A percentile compares a stretch with the other conserved stretches of the same genome.
Conservation (phyloP, 1,284 basidiomycete species). For the Cutaneotrichosporon sp. region DNA sequence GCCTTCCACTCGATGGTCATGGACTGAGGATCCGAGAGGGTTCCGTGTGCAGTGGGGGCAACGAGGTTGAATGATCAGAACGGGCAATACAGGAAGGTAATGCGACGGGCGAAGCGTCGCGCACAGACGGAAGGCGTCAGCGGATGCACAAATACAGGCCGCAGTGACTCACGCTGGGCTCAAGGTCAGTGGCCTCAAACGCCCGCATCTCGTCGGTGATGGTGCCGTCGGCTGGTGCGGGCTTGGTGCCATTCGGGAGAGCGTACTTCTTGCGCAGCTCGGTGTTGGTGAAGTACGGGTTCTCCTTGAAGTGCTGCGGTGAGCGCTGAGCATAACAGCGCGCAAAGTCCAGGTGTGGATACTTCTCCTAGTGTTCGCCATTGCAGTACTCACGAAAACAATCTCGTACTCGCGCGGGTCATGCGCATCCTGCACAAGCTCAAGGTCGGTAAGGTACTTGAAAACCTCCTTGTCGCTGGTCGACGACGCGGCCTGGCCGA, state of each 20-base stretch:
- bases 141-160: background rate
- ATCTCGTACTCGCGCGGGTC: slow-evolving; percentile 51
- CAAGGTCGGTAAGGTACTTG: slow-evolving; percentile 44
- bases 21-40: slow-evolving; percentile 24
- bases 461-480: slow-evolving; percentile 48
- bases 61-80: background rate
- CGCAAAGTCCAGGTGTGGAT: background rate
- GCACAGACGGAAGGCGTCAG: background rate
- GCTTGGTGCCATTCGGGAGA: slow-evolving; percentile 29
- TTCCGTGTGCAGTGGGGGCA: background rate
- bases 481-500: slow-evolving; percentile 30
- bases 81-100: background rate
- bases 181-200: slow-evolving; percentile 38
- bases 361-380: background rate
- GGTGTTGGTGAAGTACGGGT: slow-evolving; percentile 52
- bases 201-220: slow-evolving; percentile 40
- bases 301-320: slow-evolving; percentile 48
- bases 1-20: slow-evolving; percentile 56
- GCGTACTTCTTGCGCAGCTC: slow-evolving; percentile 47
- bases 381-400: slow-evolving; percentile 43
- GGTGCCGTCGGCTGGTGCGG: slow-evolving; percentile 37
- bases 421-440: slow-evolving; percentile 45
- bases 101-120: background rate
- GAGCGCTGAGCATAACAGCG: background rate
- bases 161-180: slow-evolving; percentile 30